Evolutionary conservation across 345 rosid species (phyloP), one percentile per base, ranked within the genome.

Genomic region (Psidium guajava): DNA sequence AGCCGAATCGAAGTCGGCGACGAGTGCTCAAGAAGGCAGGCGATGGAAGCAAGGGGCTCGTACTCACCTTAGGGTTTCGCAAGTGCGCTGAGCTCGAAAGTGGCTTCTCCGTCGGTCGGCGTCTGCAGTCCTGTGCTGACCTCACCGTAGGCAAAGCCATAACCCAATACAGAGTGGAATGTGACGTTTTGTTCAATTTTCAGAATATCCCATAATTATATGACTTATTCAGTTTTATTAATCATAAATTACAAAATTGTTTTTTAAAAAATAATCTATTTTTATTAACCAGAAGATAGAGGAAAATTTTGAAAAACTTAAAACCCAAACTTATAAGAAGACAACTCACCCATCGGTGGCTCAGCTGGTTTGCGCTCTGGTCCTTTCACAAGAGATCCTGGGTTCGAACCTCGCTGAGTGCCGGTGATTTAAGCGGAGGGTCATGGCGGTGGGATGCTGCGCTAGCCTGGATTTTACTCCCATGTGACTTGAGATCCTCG

Each of bases 271-370:
- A 27, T n/a, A 64, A 28, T 28, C 5, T 6, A 4, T 61, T 27
- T 14, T 61, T 13, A 28, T 61, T 21, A 6, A 14, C 5, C 21
- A 6, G 21, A 7, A 64, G 75, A 7, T 13, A 15, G 42, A 64
- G 75, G 22, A 64, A 64, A 28, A 28, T 0, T 28, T 64, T 28
- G 44, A 8, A 28, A 5, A 7, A 28, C 11, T 64, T 16, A 64
- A 64, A 64, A 1, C 0, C 0, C 0, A 8, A 32, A 32, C 36
- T 32, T 64, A 32, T 32, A 16, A 0, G 36, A 64, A 16, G 12
- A 8, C n/a, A n/a, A n/a, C n/a, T n/a, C n/a, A n/a, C n/a, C n/a
- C n/a, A n/a, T n/a, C n/a, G n/a, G n/a, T n/a, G n/a, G n/a, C n/a
- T n/a, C n/a, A n/a, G n/a, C n/a, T n/a, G n/a, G n/a, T n/a, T n/a